Conservation (phyloP, 1,139 yeast species). For the Petasospora fabianii region DNA sequence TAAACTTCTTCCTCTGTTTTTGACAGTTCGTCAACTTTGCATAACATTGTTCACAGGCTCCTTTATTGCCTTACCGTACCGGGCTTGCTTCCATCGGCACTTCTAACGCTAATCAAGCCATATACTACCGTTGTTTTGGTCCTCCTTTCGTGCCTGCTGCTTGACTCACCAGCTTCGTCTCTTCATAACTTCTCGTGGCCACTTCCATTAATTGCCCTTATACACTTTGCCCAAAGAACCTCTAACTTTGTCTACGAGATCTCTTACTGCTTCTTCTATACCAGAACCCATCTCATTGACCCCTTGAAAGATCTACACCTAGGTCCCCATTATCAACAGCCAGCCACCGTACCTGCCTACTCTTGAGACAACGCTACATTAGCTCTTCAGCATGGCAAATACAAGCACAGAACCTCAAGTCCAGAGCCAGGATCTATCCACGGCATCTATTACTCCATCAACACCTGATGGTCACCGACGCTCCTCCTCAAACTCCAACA, state of each 20-base stretch:
- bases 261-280: background rate
- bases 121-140: background rate
- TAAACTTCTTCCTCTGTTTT: background rate
- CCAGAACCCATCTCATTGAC: background rate
- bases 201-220: too few species aligned
- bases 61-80: too few species aligned
- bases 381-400: background rate
- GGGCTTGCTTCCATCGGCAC: too few species aligned
- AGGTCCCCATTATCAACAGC: too few species aligned
- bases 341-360: too few species aligned
- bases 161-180: too few species aligned
- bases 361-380: background rate
- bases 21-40: too few species aligned
- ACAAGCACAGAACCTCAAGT: slow-evolving; percentile 1
- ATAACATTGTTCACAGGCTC: too few species aligned
- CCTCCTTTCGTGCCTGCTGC: background rate
- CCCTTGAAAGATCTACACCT: too few species aligned
- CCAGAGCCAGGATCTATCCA: background rate
- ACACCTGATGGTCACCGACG: slow-evolving; percentile 11
- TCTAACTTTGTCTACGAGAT: background rate
- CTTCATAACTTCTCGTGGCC: too few species aligned
- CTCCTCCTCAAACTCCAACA: slow-evolving; percentile 6
- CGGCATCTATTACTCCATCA: slow-evolving; percentile 14
- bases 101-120: too few species aligned
- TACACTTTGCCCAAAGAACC: background rate